Evolutionary conservation across 352 stramenopile species (phyloP).

Genomic region (Paralagenidium karlingii): DNA sequence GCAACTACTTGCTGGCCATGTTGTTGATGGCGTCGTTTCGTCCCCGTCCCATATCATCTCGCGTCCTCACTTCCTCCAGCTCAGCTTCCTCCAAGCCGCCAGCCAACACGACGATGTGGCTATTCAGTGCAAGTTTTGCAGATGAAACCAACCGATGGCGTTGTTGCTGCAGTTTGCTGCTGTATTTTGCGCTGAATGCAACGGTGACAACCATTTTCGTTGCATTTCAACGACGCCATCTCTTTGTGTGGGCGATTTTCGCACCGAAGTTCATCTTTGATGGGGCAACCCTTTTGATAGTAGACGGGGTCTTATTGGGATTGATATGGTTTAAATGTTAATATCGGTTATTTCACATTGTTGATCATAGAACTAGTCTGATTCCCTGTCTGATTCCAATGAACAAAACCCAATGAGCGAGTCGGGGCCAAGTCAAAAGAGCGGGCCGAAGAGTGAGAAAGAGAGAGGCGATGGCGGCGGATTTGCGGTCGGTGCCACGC

Average conservation of each 20-base stretch:
- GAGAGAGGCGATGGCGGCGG: too few species aligned
- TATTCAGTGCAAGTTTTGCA: too few species aligned
- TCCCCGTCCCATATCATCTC: not conserved
- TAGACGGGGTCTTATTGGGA: constrained; percentile 27
- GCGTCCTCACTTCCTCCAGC: too few species aligned
- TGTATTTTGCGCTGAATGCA: constrained; percentile 42
- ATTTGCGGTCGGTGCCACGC: constrained; percentile 42
- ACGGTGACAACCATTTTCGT: constrained; percentile 76
- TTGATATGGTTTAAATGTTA: constrained; percentile 9
- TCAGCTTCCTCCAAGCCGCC: not conserved
- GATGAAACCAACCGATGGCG: not conserved
- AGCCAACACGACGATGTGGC: not conserved
- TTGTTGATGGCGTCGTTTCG: constrained; percentile 18
- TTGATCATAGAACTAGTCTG: too few species aligned
- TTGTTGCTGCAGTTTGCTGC: constrained; percentile 6
- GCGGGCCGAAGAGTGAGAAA: too few species aligned
- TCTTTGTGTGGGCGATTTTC: constrained; percentile 92
- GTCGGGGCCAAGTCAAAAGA: too few species aligned
- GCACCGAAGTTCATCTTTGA: constrained; percentile 87
- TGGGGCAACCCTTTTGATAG: constrained; percentile 37
- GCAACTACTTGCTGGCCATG: constrained; percentile 36
- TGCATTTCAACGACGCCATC: constrained; percentile 68
- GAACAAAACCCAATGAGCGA: too few species aligned
- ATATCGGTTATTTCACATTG: too few species aligned
- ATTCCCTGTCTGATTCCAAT: too few species aligned